phyloP scores from a whole-genome alignment of 2,329 filamentous ascomycete species.

The Colletotrichum cereale region DNA sequence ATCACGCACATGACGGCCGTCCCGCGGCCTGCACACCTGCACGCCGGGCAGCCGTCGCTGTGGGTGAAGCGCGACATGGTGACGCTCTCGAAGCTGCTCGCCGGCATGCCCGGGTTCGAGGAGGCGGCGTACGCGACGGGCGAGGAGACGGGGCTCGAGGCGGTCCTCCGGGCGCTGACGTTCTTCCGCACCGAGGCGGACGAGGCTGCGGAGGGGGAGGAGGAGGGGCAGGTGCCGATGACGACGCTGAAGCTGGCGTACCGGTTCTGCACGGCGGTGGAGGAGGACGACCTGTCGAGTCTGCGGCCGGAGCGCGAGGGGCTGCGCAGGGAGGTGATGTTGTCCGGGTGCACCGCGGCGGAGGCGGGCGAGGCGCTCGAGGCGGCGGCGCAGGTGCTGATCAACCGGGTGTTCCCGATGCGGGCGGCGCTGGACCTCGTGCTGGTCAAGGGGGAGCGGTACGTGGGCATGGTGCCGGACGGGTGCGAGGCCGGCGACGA shows the following conservation, averaged over 20 bases:
- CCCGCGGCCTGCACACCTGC: conserved; percentile 32
- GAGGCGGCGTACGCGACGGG: conserved; percentile 20
- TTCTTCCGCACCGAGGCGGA: conserved; percentile 36
- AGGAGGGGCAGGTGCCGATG: conserved; percentile 17
- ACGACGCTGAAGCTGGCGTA: conserved; percentile 37
- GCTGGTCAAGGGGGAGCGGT: conserved; percentile 24
- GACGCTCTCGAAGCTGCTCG: conserved; percentile 18
- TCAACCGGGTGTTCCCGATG: conserved; percentile 32
- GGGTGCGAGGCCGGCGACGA: conserved; percentile 31
- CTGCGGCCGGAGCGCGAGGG: conserved; percentile 24
- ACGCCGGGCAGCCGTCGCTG: conserved; percentile 29
- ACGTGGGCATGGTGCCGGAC: conserved; percentile 37
- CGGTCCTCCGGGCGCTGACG: conserved; percentile 27
- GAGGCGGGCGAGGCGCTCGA: conserved; percentile 37
- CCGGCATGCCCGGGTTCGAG: conserved; percentile 19
- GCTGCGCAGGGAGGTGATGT: conserved; percentile 28
- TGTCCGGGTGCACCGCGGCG: conserved; percentile 20
- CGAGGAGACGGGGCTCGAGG: conserved; percentile 19
- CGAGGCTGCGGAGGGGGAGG: neutral
- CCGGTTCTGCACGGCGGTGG: conserved; percentile 34
- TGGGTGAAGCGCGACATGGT: conserved; percentile 34
- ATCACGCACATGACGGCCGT: conserved; percentile 29
- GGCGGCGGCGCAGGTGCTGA: conserved; percentile 35
- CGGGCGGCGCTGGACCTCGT: conserved; percentile 36
- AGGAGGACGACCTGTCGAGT: conserved; percentile 35